phyloP scores from a whole-genome alignment of 108 stramenopile genomes.

The Cyclotella kingstonii region DNA sequence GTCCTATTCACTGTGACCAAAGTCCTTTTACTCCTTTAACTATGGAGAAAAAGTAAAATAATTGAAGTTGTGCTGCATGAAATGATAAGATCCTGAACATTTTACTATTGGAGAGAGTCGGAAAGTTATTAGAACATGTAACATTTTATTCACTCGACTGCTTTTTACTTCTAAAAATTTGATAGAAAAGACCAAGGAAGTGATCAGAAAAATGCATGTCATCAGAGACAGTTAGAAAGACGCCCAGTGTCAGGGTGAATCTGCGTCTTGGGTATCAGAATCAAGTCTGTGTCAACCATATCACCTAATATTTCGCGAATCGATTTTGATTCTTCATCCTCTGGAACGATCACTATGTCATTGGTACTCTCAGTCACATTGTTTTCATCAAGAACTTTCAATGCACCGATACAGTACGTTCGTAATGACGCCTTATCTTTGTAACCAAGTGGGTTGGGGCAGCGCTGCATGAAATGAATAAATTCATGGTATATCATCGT shows the following conservation, averaged over 20 bases:
- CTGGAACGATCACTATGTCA: slow-evolving; percentile 2
- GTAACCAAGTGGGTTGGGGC: slow-evolving; percentile 16
- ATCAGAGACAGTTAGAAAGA: slow-evolving; percentile 3
- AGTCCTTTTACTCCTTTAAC: no score
- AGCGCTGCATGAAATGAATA: slow-evolving; percentile 12
- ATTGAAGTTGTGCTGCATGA: no score
- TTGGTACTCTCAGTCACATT: background rate
- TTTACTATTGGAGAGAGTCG: no score
- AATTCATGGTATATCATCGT: slow-evolving; percentile 8
- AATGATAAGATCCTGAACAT: no score
- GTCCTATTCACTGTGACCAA: no score
- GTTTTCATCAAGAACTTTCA: slow-evolving; percentile 3
- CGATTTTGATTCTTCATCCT: slow-evolving; percentile 5
- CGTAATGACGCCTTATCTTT: background rate
- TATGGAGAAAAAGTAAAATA: no score
- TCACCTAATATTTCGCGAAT: slow-evolving; percentile 13
- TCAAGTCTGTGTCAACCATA: background rate
- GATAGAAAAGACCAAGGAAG: no score
- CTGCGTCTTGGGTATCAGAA: slow-evolving; percentile 22
- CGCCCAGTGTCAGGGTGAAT: slow-evolving; percentile 16
- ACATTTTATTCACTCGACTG: no score
- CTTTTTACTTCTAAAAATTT: no score
- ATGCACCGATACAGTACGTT: slow-evolving; percentile 8
- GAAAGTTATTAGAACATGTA: no score
- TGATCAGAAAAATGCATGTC: background rate